Conservation (phyloP, 2,329 filamentous ascomycete genomes). For the Beauveria bassiana region DNA sequence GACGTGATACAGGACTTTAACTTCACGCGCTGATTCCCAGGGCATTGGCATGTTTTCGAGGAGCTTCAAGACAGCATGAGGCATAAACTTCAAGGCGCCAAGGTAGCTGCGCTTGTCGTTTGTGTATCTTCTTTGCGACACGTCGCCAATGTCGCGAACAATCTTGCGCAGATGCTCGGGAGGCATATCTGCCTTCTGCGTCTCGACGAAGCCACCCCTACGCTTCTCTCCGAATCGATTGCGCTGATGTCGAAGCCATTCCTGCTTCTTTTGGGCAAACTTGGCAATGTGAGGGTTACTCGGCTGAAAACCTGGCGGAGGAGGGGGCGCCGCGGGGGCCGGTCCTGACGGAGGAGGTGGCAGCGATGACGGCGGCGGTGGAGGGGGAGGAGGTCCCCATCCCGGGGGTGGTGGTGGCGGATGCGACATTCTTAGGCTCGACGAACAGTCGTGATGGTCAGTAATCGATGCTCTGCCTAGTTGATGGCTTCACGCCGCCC, state of each 20-base stretch:
- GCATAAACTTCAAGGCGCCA: slow-evolving; percentile 98
- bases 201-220: slow-evolving; percentile 93
- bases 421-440: slow-evolving; percentile 39
- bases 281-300: slow-evolving; percentile 82
- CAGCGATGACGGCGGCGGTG: slow-evolving; percentile 46
- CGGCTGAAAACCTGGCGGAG: slow-evolving; percentile 75
- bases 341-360: slow-evolving; percentile 48
- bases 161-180: slow-evolving; percentile 98
- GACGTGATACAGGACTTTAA: slow-evolving; percentile 96
- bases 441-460: slow-evolving; percentile 15
- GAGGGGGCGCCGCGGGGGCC: slow-evolving; percentile 64
- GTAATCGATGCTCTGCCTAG: slow-evolving; percentile 13
- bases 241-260: slow-evolving; percentile 89
- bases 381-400: slow-evolving; percentile 52
- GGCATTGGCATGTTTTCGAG: slow-evolving; percentile 99
- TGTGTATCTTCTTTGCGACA: slow-evolving; percentile 98
- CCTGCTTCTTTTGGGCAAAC: slow-evolving; percentile 97
- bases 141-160: slow-evolving; percentile 95
- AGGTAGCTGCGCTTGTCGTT: slow-evolving; percentile 97
- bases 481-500: slow-evolving; percentile 25
- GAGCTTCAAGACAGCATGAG: slow-evolving; percentile 92
- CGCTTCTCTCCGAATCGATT: slow-evolving; percentile 96
- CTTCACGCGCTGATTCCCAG: slow-evolving; percentile 92
- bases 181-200: slow-evolving; percentile 97
- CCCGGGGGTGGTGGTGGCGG: slow-evolving; percentile 50